These are phyloP conservation scores for Tubosaeta sp. DNA, from an alignment of 768 basidiomycete species.

Conservation along the genomic window DNA sequence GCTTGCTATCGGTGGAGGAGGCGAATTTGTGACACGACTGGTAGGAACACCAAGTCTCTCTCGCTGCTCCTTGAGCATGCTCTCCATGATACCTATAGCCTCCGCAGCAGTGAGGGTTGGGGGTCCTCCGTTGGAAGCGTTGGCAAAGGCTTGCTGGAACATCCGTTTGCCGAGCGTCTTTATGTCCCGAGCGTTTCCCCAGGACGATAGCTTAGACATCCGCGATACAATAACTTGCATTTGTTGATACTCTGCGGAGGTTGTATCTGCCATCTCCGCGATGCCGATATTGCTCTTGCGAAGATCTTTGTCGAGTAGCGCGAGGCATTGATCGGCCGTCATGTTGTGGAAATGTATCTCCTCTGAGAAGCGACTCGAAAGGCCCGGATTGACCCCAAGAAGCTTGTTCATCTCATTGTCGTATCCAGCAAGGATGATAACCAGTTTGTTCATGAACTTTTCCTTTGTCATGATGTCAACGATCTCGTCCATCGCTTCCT, in stretches of 20 bases:
- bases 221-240: constrained; percentile 24
- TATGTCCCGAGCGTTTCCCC: constrained; percentile 72
- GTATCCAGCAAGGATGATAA: constrained; percentile 70
- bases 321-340: constrained; percentile 43
- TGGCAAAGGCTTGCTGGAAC: not conserved
- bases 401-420: constrained; percentile 63
- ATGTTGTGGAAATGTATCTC: constrained; percentile 54
- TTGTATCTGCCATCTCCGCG: constrained; percentile 24
- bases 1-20: constrained; percentile 16
- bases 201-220: constrained; percentile 45
- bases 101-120: constrained; percentile 23
- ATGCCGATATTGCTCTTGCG: constrained; percentile 39
- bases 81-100: constrained; percentile 25
- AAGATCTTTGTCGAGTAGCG: constrained; percentile 46
- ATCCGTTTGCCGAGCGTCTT: constrained; percentile 37
- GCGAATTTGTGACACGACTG: constrained; percentile 1
- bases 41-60: constrained; percentile 22
- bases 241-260: not conserved
- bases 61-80: constrained; percentile 24
- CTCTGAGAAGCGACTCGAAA: constrained; percentile 66
- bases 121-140: not conserved
- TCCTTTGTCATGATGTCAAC: constrained; percentile 60
- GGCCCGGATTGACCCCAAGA: constrained; percentile 53
- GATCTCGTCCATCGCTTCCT: constrained; percentile 70
- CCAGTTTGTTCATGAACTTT: constrained; percentile 51